Conservation (phyloP, 2,329 filamentous ascomycete genomes). For the Diaporthe destruens region DNA sequence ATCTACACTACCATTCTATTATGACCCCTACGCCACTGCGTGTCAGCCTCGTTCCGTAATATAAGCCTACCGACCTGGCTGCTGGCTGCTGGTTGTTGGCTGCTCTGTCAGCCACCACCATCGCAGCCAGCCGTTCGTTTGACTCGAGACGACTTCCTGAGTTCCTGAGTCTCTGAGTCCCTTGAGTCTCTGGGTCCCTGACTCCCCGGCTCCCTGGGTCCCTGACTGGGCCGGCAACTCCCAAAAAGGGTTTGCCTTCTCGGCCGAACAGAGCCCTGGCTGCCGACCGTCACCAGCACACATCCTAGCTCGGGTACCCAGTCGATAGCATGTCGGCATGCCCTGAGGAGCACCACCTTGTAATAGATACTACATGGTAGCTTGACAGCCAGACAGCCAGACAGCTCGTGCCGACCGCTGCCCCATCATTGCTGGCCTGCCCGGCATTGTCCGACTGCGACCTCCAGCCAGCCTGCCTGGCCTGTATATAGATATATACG, state of each 20-base stretch:
- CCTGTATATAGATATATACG: background rate
- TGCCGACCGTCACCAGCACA: background rate
- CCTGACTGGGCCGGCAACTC: background rate
- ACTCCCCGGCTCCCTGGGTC: too few species aligned
- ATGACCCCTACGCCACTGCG: background rate
- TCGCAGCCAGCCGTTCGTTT: conserved; percentile 2
- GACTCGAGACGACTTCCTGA: conserved; percentile 5
- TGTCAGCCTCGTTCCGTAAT: conserved; percentile 14
- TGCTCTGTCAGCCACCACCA: background rate
- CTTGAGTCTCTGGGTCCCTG: background rate
- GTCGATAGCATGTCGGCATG: conserved; percentile 15
- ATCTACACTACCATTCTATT: background rate
- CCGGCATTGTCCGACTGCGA: background rate
- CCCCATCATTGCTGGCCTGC: background rate
- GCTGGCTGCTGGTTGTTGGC: background rate
- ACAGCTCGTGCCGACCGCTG: conserved; percentile 7
- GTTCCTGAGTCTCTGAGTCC: too few species aligned
- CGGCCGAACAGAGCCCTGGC: conserved; percentile 4
- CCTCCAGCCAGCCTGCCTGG: too few species aligned
- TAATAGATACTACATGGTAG: too few species aligned
- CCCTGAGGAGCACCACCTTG: background rate
- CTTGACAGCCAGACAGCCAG: background rate
- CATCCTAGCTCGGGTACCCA: conserved; percentile 15
- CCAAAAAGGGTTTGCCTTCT: conserved; percentile 4
- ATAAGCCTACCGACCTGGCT: background rate